Evolutionary conservation across 768 basidiomycete species (phyloP).

Genomic region (Serendipita sp.): DNA sequence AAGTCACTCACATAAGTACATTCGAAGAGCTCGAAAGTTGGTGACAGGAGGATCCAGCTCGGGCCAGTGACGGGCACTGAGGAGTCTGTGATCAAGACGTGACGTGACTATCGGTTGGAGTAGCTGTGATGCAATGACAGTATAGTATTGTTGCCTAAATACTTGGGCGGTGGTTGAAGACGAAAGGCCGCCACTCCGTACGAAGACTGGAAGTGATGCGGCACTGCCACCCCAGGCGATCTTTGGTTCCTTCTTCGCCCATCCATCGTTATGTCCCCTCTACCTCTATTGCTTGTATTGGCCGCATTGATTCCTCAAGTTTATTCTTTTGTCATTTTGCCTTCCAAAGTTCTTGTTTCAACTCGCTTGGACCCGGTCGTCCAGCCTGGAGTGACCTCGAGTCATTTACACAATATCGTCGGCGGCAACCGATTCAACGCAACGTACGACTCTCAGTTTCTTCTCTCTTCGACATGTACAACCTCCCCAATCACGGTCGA

Average conservation of each 20-base stretch:
- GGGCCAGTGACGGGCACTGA: too few species aligned
- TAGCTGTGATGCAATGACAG: too few species aligned
- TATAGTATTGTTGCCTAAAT: too few species aligned
- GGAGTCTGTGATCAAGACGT: too few species aligned
- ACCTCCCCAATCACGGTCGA: neutral
- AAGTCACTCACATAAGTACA: too few species aligned
- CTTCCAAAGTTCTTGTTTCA: neutral
- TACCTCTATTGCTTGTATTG: neutral
- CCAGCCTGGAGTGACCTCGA: slow-evolving; percentile 12
- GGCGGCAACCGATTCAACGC: slow-evolving; percentile 16
- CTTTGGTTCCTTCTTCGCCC: neutral
- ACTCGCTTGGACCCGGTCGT: slow-evolving; percentile 19
- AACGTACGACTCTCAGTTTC: neutral
- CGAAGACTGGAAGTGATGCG: too few species aligned
- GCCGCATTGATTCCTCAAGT: slow-evolving; percentile 9
- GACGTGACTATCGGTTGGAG: too few species aligned
- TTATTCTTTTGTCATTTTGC: neutral
- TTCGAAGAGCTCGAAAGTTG: too few species aligned
- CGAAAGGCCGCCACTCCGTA: too few species aligned
- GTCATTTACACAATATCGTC: slow-evolving; percentile 17
- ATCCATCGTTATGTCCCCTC: neutral
- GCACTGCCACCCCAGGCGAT: neutral
- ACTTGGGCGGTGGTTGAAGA: too few species aligned
- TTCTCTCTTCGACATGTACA: slow-evolving; percentile 1
- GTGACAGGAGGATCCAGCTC: too few species aligned